Base-by-base conservation (phyloP, 805 yeast species). In the Suhomyces canberraensis region DNA sequence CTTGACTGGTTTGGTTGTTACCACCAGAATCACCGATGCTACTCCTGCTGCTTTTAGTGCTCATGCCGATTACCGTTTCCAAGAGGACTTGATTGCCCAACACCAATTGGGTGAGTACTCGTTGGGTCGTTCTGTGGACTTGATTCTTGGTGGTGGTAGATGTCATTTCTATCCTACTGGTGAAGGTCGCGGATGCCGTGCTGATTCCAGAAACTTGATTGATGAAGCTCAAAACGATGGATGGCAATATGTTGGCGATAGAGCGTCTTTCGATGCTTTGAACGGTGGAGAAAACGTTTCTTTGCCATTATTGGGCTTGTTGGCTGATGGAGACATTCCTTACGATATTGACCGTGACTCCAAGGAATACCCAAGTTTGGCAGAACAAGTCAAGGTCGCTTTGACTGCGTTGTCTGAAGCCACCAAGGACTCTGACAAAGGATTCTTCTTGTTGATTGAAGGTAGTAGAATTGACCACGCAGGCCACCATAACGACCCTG, bases 381-480 rank as follows among this genome's bases (percentile, higher is more conserved):
- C 81, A 39, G 96, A 89, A 52, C 81, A 84, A 55, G 82, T 89
- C 3, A 55, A 68, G 26, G 79, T 86, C 11, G 96, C 96, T 0
- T 63, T 89, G 48, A 76, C 69, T 25, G 79, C 88, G 0, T 69
- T 89, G 46, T 64, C 74, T 2, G 66, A 75, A 39, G 90, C 90
- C 16, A 75, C 95, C 1, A 62, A 73, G 45, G 73, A 86, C 47
- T 75, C 85, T 2, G 93, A 87, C 14, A 62, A 83, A 46, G 97
- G 97, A 0, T 89, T 90, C 60, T 89, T 90, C 66, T 60, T 90
- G 40, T 58, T 90, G 59, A 78, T 90, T 36, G 96, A 90, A 67
- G 96, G 96, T 14, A 85, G 95, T 4, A 75, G 96, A 59, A 89
- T 90, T 51, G 97, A 90, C 62, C 96, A 89, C 56, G 96, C 95